Evolutionary conservation across 805 yeast species (phyloP), one percentile per base, ranked within the genome.

Genomic region (Zygoascus biomembranicola): DNA sequence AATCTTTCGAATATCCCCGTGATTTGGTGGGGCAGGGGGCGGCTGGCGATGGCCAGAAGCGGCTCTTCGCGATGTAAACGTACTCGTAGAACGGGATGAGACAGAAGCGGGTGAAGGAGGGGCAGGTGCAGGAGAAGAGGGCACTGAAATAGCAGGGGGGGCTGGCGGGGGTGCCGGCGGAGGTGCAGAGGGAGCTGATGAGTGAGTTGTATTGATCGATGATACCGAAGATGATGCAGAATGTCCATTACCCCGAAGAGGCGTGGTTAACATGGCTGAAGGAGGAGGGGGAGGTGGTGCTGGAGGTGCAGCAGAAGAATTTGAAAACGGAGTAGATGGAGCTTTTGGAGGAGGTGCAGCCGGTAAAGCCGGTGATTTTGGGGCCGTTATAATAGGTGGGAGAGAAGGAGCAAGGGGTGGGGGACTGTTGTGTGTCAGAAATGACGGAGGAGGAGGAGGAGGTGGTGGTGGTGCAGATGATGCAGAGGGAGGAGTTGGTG

Each of bases 1-100:
- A 20, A 83, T 78, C 54, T 79, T 79, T 43, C 89, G 72, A 56
- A 82, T 68, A 52, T 76, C 73, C 47, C 76, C 35, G 60, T 65
- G 57, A 8, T 69, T 55, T 10, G 66, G 52, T 0, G 65, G 65
- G 5, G 62, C 59, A 43, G 54, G 56, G n/a, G 53, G 54, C 2
- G 65, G 57, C 14, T 66, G 59, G n/a, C 64, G 65, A 26, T 64
- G 60, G 6, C 66, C 52, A 14, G 66, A 57, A 32, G 58, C 51
- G 31, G 64, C 52, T 20, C 58, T 44, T 28, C 55, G 42, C 1
- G 59, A 50, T 31, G 42, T 18, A 31, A 18, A 18, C 5, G 42
- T 13, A 10, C 18, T 23, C 18, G 43, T 28, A 32, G 35, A n/a
- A 8, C 51, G 51, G 18, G 62, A 51, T 1, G 57, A 52, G 39